phyloP scores from a whole-genome alignment of 192 early-diverging fungal genomes.

The Coemansia sp. region DNA sequence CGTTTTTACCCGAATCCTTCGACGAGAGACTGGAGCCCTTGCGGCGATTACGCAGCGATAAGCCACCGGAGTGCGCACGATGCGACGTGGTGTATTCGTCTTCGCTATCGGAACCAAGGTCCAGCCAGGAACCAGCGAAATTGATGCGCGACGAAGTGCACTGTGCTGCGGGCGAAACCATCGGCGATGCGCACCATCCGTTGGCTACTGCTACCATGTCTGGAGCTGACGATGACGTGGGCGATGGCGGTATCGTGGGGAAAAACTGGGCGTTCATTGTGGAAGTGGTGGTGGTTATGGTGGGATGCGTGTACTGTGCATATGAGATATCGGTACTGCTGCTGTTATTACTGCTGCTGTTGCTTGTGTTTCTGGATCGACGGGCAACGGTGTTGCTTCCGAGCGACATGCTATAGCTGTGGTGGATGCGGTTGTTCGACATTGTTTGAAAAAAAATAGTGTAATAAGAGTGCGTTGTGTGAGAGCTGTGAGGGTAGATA shows the following conservation, averaged over 20 bases:
- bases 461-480: too few relatives aligned
- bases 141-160: slow-evolving; percentile 23
- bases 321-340: not conserved
- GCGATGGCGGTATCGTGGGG: not conserved
- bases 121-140: slow-evolving; percentile 37
- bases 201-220: not conserved
- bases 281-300: not conserved
- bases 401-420: slow-evolving; percentile 3
- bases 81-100: not conserved
- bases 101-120: slow-evolving; percentile 29
- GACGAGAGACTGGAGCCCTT: slow-evolving; percentile 24
- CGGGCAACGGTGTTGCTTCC: not conserved
- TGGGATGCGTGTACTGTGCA: not conserved
- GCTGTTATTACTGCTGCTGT: slow-evolving; percentile 1
- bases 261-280: not conserved
- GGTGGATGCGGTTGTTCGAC: not conserved
- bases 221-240: not conserved
- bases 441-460: not conserved
- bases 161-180: not conserved
- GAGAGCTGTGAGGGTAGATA: not conserved
- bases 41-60: slow-evolving; percentile 19
- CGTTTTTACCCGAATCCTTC: slow-evolving; percentile 7
- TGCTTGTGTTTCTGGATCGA: not conserved
- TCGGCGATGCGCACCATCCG: slow-evolving; percentile 6
- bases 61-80: not conserved